Conservation (phyloP, 2,329 filamentous ascomycete species). For the Cercospora brassicicola region DNA sequence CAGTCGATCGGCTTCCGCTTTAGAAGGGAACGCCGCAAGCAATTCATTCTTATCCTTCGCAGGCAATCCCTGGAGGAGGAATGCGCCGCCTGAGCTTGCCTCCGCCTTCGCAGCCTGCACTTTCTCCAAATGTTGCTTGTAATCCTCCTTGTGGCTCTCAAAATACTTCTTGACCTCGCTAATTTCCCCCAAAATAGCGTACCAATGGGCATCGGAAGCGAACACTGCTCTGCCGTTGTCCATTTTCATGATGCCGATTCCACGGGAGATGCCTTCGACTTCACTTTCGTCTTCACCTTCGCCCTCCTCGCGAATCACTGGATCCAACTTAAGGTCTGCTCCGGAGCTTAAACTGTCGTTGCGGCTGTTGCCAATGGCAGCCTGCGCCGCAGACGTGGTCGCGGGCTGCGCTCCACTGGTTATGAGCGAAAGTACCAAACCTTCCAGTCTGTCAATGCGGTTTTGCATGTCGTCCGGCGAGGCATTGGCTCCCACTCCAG, state of each 20-base stretch:
- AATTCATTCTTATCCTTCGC: constrained; percentile 74
- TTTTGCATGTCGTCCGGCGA: constrained; percentile 97
- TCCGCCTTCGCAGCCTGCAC: constrained; percentile 67
- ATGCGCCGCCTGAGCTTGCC: constrained; percentile 65
- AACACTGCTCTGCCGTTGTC: constrained; percentile 52
- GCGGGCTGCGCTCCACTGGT: constrained; percentile 69
- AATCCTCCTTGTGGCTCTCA: constrained; percentile 78
- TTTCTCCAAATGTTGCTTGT: constrained; percentile 76
- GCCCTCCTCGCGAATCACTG: constrained; percentile 54
- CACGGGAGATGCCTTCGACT: constrained; percentile 54
- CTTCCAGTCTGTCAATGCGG: constrained; percentile 91
- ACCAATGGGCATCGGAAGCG: constrained; percentile 55
- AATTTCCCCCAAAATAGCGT: constrained; percentile 63
- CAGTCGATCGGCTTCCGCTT: constrained; percentile 78
- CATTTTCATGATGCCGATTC: constrained; percentile 56
- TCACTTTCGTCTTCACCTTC: constrained; percentile 61
- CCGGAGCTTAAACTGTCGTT: constrained; percentile 43
- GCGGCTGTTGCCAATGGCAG: constrained; percentile 51
- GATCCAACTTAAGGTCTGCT: constrained; percentile 50
- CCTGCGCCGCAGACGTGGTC: constrained; percentile 57
- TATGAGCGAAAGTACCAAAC: constrained; percentile 89
- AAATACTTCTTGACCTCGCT: constrained; percentile 94
- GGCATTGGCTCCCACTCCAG: constrained; percentile 39
- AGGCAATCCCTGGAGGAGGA: constrained; percentile 72
- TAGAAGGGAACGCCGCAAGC: constrained; percentile 74